Evolutionary conservation across 176 grass and related monocot species (phyloP).

Genomic region (Zea luxurians): DNA sequence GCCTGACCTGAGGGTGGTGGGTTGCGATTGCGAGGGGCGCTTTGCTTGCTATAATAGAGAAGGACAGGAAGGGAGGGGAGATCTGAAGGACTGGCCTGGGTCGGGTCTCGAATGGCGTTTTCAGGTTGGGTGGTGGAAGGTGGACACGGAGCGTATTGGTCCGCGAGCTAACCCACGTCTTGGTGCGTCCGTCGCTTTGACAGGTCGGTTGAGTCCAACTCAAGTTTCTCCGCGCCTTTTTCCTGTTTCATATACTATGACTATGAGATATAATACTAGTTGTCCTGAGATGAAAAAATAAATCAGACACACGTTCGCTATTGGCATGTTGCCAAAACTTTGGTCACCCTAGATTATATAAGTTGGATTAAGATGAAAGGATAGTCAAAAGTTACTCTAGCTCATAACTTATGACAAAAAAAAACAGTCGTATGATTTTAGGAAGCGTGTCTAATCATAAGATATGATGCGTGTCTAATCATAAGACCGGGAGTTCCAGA

Average conservation of each 20-base stretch:
- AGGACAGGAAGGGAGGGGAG: slow-evolving; percentile 24
- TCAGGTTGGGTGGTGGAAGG: slow-evolving; percentile 41
- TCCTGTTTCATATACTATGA: background rate
- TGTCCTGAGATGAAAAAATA: background rate
- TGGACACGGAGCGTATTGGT: slow-evolving; percentile 38
- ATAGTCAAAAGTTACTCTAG: too few relatives aligned
- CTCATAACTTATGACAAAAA: too few relatives aligned
- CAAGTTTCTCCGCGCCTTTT: slow-evolving; percentile 39
- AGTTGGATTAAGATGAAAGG: too few relatives aligned
- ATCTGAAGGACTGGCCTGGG: slow-evolving; percentile 5
- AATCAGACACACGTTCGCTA: background rate
- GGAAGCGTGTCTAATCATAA: background rate
- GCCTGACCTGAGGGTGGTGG: background rate
- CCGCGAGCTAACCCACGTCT: slow-evolving; percentile 37
- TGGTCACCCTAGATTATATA: too few relatives aligned
- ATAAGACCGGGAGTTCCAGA: too few relatives aligned
- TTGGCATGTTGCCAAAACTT: background rate
- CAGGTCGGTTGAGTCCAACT: slow-evolving; percentile 39
- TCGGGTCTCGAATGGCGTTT: slow-evolving; percentile 33
- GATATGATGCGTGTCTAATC: too few relatives aligned
- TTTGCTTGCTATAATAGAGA: slow-evolving; percentile 51
- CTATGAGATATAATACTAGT: background rate
- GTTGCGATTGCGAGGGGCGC: slow-evolving; percentile 28
- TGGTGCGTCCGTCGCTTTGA: slow-evolving; percentile 54
- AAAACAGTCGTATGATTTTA: background rate